Conservation (phyloP, 805 yeast genomes). For the Candida manassasensis region DNA sequence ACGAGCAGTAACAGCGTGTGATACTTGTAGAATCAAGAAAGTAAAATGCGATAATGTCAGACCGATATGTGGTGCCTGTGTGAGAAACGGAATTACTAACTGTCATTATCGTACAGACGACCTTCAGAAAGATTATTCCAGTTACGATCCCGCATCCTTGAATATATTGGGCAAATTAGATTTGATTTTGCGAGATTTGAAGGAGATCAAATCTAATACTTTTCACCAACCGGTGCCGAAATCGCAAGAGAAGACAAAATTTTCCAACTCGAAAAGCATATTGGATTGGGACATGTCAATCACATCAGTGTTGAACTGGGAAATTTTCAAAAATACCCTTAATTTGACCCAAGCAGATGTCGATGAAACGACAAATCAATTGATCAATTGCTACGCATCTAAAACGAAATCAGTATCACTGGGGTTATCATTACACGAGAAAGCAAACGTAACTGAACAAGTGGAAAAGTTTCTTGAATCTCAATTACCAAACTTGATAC, state of each 20-base stretch:
- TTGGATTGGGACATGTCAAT: constrained; percentile 31
- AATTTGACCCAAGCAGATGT: constrained; percentile 10
- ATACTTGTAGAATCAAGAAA: constrained; percentile 31
- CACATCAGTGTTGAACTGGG: constrained; percentile 27
- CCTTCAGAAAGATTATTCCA: constrained; percentile 15
- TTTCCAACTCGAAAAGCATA: too few species aligned
- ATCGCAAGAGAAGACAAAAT: too few species aligned
- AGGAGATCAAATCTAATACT: too few species aligned
- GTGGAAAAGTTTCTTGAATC: constrained; percentile 17
- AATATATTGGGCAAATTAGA: constrained; percentile 27
- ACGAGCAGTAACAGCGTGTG: constrained; percentile 37
- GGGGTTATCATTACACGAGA: constrained; percentile 11
- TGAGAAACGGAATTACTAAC: constrained; percentile 18
- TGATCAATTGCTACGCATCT: constrained; percentile 13
- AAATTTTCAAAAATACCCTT: constrained; percentile 14
- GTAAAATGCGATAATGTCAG: constrained; percentile 34
- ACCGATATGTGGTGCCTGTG: constrained; percentile 33
- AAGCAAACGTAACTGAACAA: constrained; percentile 8
- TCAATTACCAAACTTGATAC: constrained; percentile 16
- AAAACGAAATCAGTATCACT: constrained; percentile 1
- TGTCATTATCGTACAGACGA: constrained; percentile 31
- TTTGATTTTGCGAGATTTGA: constrained; percentile 21
- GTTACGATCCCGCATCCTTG: constrained; percentile 23
- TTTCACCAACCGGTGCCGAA: too few species aligned
- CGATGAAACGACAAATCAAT: constrained; percentile 7